Evolutionary conservation across 257 asterid species (phyloP).

Genomic region (Oldenlandia corymbosa): DNA sequence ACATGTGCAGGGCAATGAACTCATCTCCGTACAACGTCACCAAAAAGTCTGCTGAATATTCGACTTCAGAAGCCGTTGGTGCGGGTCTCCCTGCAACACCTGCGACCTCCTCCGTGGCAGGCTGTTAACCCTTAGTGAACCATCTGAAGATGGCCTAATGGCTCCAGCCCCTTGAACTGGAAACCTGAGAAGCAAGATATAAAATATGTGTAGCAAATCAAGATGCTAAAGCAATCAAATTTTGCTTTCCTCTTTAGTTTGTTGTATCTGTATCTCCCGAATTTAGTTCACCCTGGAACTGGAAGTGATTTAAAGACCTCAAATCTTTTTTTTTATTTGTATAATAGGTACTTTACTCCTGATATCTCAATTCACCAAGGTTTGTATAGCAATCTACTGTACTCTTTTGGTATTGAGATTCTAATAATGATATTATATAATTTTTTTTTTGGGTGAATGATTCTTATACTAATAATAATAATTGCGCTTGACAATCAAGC

Average conservation of each 20-base stretch:
- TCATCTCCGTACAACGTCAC: constrained; percentile 49
- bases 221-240: constrained; percentile 2
- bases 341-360: constrained; percentile 5
- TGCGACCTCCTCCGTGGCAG: constrained; percentile 40
- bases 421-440: neutral
- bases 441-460: too few species aligned
- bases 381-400: neutral
- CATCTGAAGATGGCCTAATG: constrained; percentile 23
- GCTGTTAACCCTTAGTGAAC: constrained; percentile 34
- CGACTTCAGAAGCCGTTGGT: constrained; percentile 32
- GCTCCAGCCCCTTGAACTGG: constrained; percentile 1
- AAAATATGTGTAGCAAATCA: constrained; percentile 18
- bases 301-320: neutral
- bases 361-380: neutral
- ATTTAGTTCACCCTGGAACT: neutral
- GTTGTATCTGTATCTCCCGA: constrained; percentile 14
- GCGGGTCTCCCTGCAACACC: constrained; percentile 38
- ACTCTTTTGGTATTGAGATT: neutral
- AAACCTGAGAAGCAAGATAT: constrained; percentile 5
- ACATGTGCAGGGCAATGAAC: constrained; percentile 45
- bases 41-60: constrained; percentile 29
- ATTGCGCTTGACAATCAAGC: neutral
- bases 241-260: constrained; percentile 7
- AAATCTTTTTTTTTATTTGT: neutral
- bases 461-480: neutral